These are phyloP conservation scores for Incumbomyces lentus DNA, from an alignment of 2,329 filamentous ascomycete species.

Conservation along the genomic window DNA sequence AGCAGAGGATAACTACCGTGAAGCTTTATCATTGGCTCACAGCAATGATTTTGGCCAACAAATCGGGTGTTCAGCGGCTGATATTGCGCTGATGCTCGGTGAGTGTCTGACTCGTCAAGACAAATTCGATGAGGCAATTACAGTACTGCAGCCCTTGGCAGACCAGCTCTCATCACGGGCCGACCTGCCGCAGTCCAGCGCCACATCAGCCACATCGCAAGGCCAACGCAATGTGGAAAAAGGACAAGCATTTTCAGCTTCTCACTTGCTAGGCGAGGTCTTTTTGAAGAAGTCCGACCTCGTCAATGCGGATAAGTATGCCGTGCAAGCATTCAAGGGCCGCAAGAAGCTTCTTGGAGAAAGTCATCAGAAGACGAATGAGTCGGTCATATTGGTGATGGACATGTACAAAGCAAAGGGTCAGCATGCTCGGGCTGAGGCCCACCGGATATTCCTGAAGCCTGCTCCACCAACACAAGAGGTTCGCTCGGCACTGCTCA, in stretches of 20 bases:
- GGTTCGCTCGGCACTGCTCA: neutral
- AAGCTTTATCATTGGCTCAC: slow-evolving; percentile 14
- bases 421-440: slow-evolving; percentile 16
- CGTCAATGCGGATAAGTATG: slow-evolving; percentile 15
- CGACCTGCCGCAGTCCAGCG: neutral
- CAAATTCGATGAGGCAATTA: slow-evolving; percentile 17
- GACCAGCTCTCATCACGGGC: slow-evolving; percentile 3
- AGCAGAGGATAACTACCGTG: slow-evolving; percentile 18
- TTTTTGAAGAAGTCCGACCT: slow-evolving; percentile 14
- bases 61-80: slow-evolving; percentile 16
- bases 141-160: slow-evolving; percentile 14
- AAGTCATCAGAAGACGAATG: slow-evolving; percentile 14
- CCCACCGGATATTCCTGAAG: slow-evolving; percentile 13
- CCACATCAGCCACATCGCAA: neutral
- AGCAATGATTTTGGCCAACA: slow-evolving; percentile 15
- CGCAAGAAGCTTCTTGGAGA: slow-evolving; percentile 15
- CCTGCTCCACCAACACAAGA: slow-evolving; percentile 8
- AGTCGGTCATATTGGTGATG: slow-evolving; percentile 16
- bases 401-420: slow-evolving; percentile 16
- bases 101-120: slow-evolving; percentile 16
- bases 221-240: neutral
- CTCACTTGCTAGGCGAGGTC: slow-evolving; percentile 15
- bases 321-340: slow-evolving; percentile 14
- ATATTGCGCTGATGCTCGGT: slow-evolving; percentile 16
- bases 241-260: slow-evolving; percentile 11